Base-by-base conservation (phyloP, 768 basidiomycete genomes). In the Amanita fuliginea region DNA sequence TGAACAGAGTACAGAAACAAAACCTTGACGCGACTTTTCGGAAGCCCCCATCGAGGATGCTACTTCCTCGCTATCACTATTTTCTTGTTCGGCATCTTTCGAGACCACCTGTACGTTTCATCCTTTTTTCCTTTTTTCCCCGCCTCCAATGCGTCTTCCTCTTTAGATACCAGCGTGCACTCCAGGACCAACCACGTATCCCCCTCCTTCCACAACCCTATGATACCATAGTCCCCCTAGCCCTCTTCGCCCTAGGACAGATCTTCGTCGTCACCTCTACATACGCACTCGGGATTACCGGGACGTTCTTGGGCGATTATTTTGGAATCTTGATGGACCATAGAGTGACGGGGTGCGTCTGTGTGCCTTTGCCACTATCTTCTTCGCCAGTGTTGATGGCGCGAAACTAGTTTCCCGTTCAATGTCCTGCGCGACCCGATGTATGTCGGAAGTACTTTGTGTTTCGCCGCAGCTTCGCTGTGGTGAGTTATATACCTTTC, bases 391-490 rank as follows among this genome's bases (percentile, higher is more conserved):
- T 6, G 19, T 22, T 30, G 28, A 30, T 26, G 24, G 32, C 9
- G 42, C 6, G 7, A 14, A 19, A 16, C 18, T 51, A 77, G 76
- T 18, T 99, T 99, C 72, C 95, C 95, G 0, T 99, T 97, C 75
- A 95, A 95, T 62, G 76, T 96, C 42, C 73, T 94, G 36, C 73
- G 78, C 16, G 85, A 96, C 64, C 95, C 95, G 0, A 99, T 99
- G 95, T 98, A 99, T 61, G 86, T 92, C 41, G 95, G 95, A 6
- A 91, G 86, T 60, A 93, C 92, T 4, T 68, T 99, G 70, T 88
- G 83, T 62, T 97, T 97, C 67, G 67, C 78, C 33, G 94, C 82
- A 18, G 81, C 79, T 1, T 86, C 95, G 0, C 71, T 99, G 30
- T 95, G 91, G 92, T 92, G 52, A 58, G 83, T 62, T 19, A 2